These are phyloP conservation scores for Avena insularis DNA, from an alignment of 176 grass and related monocot species.

Conservation along the genomic window DNA sequence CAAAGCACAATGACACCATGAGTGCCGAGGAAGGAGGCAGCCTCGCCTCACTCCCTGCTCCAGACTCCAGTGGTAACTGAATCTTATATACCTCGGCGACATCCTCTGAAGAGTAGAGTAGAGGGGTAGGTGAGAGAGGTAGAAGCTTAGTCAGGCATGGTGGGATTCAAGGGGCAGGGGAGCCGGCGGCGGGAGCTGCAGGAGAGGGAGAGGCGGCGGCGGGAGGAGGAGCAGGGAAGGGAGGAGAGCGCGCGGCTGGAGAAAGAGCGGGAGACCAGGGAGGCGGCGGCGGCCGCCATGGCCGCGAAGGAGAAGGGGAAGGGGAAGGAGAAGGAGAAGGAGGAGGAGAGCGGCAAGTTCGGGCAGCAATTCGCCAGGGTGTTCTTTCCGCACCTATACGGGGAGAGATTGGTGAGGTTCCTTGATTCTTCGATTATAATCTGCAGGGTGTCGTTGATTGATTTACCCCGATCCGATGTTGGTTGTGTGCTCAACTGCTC, in stretches of 20 bases:
- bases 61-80: neutral
- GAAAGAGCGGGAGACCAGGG: neutral
- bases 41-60: neutral
- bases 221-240: neutral
- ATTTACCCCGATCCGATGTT: conserved; percentile 3
- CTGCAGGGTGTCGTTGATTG: neutral
- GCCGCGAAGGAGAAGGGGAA: neutral
- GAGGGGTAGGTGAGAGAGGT: neutral
- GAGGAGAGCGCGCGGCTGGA: neutral
- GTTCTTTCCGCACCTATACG: conserved; percentile 40
- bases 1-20: neutral
- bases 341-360: neutral
- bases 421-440: neutral
- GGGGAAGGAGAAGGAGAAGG: neutral
- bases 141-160: neutral
- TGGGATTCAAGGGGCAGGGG: neutral
- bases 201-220: neutral
- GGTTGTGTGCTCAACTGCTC: neutral
- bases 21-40: conserved; percentile 6
- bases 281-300: conserved; percentile 19
- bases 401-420: conserved; percentile 48
- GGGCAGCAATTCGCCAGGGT: conserved; percentile 56
- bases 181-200: neutral
- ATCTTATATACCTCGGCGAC: conserved; percentile 15
- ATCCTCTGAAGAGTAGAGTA: neutral